These are phyloP conservation scores for Suillus lakei DNA, from an alignment of 768 basidiomycete species.

Conservation along the genomic window DNA sequence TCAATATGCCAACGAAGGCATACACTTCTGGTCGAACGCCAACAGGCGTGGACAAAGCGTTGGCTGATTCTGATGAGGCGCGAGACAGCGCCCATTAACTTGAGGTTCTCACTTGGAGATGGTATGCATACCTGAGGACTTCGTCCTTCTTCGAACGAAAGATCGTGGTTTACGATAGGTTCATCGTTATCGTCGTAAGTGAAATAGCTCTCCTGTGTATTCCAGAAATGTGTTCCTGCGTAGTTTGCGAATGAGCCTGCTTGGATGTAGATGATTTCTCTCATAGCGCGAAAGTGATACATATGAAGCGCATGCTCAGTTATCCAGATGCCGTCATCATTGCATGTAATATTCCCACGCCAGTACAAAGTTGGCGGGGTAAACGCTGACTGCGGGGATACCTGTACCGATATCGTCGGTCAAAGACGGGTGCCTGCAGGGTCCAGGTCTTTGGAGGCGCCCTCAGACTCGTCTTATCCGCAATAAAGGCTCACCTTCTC, in stretches of 20 bases:
- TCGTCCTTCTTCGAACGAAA: conserved; percentile 71
- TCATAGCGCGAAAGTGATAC: conserved; percentile 51
- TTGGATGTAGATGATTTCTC: conserved; percentile 80
- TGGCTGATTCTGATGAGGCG: conserved; percentile 33
- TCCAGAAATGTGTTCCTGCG: conserved; percentile 81
- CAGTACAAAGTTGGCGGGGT: no score
- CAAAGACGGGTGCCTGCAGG: no score
- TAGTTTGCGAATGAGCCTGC: conserved; percentile 72
- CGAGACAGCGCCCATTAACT: neutral
- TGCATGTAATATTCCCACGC: no score
- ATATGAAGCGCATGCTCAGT: no score
- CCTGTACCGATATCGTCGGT: no score
- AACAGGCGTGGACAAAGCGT: conserved; percentile 67
- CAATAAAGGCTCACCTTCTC: no score
- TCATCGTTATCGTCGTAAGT: conserved; percentile 50
- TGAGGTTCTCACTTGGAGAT: neutral
- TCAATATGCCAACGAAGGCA: conserved; percentile 10
- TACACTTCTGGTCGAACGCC: conserved; percentile 71
- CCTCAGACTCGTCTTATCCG: no score
- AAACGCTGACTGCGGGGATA: no score
- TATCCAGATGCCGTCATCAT: no score
- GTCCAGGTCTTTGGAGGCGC: no score
- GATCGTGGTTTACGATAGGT: conserved; percentile 50
- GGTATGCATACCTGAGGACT: conserved; percentile 48
- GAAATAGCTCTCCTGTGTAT: conserved; percentile 76